Evolutionary conservation across 768 basidiomycete species (phyloP), one percentile per base, ranked within the genome.

Genomic region (Dendrothele bispora): DNA sequence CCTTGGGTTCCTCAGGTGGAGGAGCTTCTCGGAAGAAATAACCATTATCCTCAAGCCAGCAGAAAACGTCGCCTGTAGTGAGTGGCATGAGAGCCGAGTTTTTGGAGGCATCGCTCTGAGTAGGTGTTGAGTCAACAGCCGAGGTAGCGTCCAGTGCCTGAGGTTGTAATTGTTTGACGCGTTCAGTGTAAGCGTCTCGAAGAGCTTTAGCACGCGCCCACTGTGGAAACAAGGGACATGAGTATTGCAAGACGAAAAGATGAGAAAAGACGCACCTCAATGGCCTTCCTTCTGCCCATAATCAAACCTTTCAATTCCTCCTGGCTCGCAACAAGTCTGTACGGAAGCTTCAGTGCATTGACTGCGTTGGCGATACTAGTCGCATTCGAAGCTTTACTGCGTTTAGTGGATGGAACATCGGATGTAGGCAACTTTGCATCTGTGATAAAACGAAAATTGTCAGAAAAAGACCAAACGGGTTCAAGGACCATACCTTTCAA

Each of bases 171-270:
- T 29, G 7, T 50, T 50, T 10, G 29, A 42, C 25, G 55, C 56
- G 24, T 54, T 56, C 53, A 15, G 52, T 59, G 49, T 76, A 78
- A 1, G 73, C 73, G 21, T 70, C 65, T 41, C 65, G 70, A 39
- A 80, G 61, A 32, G 74, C 75, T 38, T 62, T 66, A 8, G 75
- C 71, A 35, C 78, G 73, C 36, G 68, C 67, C 75, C 77, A 78
- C 79, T 81, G 42, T 10, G 29, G 32, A 3, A 34, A 35, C 17
- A 5, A 39, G 39, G 26, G 48, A 12, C 5, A 8, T 40, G 12
- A 53, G 17, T 32, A 39, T 26, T 47, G 36, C 18, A 32, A 28
- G 30, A 27, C 43, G 39, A 20, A 26, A n/a, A 28, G 4, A 43
- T 25, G 14, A 7, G n/a, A 46, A 15, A 22, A 45, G 32, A 6